These are phyloP conservation scores for Candida sp. DNA, from an alignment of 1,139 yeast species.

Conservation along the genomic window DNA sequence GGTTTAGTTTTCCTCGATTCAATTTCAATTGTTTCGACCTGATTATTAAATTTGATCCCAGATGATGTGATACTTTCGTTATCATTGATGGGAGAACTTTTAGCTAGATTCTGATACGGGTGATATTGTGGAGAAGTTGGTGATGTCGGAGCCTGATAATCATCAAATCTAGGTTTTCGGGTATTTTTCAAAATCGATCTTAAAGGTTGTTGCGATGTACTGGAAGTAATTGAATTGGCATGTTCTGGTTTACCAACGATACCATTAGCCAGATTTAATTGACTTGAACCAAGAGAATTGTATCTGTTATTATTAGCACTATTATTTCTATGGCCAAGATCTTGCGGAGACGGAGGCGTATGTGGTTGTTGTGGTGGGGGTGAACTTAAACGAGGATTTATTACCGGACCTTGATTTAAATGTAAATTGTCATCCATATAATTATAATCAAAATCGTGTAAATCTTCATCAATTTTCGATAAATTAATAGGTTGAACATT, in stretches of 20 bases:
- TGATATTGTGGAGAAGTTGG: slow-evolving; percentile 5
- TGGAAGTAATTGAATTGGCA: slow-evolving; percentile 1
- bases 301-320: not conserved
- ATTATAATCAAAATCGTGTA: slow-evolving; percentile 43
- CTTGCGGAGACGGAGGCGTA: slow-evolving; percentile 1
- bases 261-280: not conserved
- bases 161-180: slow-evolving; percentile 12
- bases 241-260: not conserved
- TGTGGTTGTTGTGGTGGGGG: not conserved
- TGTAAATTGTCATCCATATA: slow-evolving; percentile 27
- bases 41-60: slow-evolving; percentile 35
- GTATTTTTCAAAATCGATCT: slow-evolving; percentile 34
- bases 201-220: slow-evolving; percentile 21
- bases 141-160: slow-evolving; percentile 1
- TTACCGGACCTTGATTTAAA: slow-evolving; percentile 4
- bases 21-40: slow-evolving; percentile 38
- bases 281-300: not conserved
- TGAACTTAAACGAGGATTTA: not conserved
- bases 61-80: slow-evolving; percentile 16
- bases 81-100: slow-evolving; percentile 1
- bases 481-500: slow-evolving; percentile 20
- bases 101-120: slow-evolving; percentile 5
- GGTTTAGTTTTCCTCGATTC: slow-evolving; percentile 6
- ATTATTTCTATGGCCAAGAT: not conserved
- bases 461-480: slow-evolving; percentile 42